Evolutionary conservation across 208 protist species (phyloP).

Genomic region (Trypanosoma theileri): DNA sequence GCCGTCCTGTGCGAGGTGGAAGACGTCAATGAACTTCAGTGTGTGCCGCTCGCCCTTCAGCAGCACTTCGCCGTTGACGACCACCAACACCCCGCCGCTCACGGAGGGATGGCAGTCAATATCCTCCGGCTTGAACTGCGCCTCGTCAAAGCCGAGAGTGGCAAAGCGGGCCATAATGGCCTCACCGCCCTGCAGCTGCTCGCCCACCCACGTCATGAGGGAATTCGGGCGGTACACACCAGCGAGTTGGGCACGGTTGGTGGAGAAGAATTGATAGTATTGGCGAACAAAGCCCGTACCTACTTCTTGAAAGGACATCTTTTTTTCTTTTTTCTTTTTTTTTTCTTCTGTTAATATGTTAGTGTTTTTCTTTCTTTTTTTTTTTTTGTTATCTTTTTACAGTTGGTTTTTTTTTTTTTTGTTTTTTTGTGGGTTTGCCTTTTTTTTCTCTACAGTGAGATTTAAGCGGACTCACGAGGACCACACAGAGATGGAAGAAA

Average conservation of each 20-base stretch:
- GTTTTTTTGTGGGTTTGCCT: not conserved
- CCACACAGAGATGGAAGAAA: too few species aligned
- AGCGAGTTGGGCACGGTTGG: constrained; percentile 57
- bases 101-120: constrained; percentile 83
- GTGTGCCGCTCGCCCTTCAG: constrained; percentile 79
- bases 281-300: constrained; percentile 74
- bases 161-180: constrained; percentile 82
- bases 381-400: not conserved
- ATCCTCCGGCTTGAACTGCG: constrained; percentile 75
- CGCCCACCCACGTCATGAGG: constrained; percentile 85
- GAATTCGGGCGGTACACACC: constrained; percentile 76
- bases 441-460: constrained; percentile 4
- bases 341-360: not conserved
- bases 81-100: constrained; percentile 70
- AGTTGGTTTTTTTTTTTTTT: not conserved
- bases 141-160: constrained; percentile 73
- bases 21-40: constrained; percentile 89
- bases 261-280: constrained; percentile 86
- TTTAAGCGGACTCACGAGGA: not conserved
- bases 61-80: constrained; percentile 84
- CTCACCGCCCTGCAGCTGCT: constrained; percentile 84
- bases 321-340: not conserved
- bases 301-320: constrained; percentile 76
- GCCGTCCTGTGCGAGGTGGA: constrained; percentile 72
- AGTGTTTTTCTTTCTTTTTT: constrained; percentile 5